Evolutionary conservation across 1,284 basidiomycete species (phyloP).

Genomic region (Athelia psychrophila): DNA sequence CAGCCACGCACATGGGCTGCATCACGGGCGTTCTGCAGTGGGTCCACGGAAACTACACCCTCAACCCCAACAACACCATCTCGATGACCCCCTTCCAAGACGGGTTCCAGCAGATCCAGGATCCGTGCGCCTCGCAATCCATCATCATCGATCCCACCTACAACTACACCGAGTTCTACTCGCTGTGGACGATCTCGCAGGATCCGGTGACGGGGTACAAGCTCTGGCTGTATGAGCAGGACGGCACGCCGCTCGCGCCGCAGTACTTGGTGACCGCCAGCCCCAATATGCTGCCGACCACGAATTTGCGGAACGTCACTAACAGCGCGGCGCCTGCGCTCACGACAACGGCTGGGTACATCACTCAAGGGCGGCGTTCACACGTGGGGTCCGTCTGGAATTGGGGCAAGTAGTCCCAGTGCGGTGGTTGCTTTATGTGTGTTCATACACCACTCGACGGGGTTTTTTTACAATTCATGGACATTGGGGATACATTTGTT

Average conservation of each 20-base stretch:
- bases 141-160: conserved; percentile 40
- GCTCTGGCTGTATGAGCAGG: conserved; percentile 37
- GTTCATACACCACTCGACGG: too few relatives aligned
- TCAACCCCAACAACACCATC: conserved; percentile 43
- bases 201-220: conserved; percentile 35
- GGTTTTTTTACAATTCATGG: too few relatives aligned
- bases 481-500: too few relatives aligned
- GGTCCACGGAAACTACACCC: conserved; percentile 48
- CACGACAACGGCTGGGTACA: not conserved
- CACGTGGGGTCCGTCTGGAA: too few relatives aligned
- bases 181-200: conserved; percentile 34
- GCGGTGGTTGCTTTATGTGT: too few relatives aligned
- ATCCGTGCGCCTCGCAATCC: conserved; percentile 42
- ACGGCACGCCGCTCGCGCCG: conserved; percentile 35
- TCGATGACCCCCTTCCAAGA: conserved; percentile 39
- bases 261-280: conserved; percentile 26
- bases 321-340: not conserved
- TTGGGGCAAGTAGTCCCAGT: too few relatives aligned
- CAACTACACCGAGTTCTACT: conserved; percentile 29
- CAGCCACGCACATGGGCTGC: conserved; percentile 33
- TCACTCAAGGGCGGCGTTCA: not conserved
- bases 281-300: conserved; percentile 41
- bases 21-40: conserved; percentile 46
- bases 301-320: conserved; percentile 26
- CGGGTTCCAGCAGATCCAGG: conserved; percentile 50